Evolutionary conservation across 1,284 basidiomycete species (phyloP), one percentile per base, ranked within the genome.

Genomic region (Sutorius eximius): DNA sequence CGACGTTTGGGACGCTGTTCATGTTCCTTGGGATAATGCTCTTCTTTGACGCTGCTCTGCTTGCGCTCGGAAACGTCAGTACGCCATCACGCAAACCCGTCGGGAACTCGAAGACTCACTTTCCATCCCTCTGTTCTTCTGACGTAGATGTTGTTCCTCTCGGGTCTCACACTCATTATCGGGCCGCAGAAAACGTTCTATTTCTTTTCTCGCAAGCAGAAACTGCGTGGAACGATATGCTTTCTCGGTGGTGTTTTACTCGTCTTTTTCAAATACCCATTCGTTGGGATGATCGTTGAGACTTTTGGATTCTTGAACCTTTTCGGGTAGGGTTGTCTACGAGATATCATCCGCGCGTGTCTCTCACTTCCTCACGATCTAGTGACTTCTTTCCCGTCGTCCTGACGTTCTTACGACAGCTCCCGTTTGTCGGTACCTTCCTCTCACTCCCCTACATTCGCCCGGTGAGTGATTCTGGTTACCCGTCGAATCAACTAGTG

Each of bases 341-440:
- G 29, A 6, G 2, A 27, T 6, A 6, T 0, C 2, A n/a, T 32
- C 20, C 5, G n/a, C n/a, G 13, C 49, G 20, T 15, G 48, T 55
- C 38, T 52, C 59, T 59, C 45, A 60, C 49, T 27, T 52, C 56
- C 33, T 59, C 45, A 16, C 33, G 27, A 41, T 59, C 51, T 75
- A 99, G 96, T 46, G 96, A 98, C 75, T 99, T 99, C 81, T 99
- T 99, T 85, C 97, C 97, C 6, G 96, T 98, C 55, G 92, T 99
- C 56, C 79, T 99, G 55, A 95, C 93, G 45, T 98, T 99, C 80
- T 75, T 99, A 61, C 82, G 97, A 60, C 97, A 99, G 75, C 73
- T 98, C 53, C 97, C 97, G 1, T 84, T 98, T 63, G 83, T 99
- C 56, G 97, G 97, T 32, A 91, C 86, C 2, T 73, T 94, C 59